Conservation (phyloP, 2,329 filamentous ascomycete species). For the Venturia carpophila region DNA sequence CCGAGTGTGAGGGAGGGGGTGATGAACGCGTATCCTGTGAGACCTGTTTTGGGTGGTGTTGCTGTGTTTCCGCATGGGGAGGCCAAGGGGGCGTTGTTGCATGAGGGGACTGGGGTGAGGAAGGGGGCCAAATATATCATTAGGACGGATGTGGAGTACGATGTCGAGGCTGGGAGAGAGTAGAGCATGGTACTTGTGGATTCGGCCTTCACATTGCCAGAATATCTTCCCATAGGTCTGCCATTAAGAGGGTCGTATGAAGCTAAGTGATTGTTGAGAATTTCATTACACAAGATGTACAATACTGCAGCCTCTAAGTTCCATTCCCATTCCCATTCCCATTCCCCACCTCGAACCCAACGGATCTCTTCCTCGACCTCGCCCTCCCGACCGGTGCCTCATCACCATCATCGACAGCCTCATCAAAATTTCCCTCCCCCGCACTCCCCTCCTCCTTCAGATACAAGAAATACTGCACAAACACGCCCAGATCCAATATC, state of each 20-base stretch:
- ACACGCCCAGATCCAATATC: slow-evolving; percentile 75
- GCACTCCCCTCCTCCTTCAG: background rate
- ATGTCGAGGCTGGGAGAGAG: slow-evolving; percentile 37
- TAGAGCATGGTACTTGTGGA: background rate
- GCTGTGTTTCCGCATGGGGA: slow-evolving; percentile 66
- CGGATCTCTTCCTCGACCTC: background rate
- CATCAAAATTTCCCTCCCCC: background rate
- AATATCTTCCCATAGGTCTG: background rate
- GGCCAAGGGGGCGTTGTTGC: slow-evolving; percentile 54
- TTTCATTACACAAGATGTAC: too few relatives aligned
- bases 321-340: background rate
- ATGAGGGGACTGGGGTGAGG: slow-evolving; percentile 64
- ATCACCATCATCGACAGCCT: background rate
- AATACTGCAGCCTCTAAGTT: too few relatives aligned
- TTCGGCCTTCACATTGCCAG: background rate
- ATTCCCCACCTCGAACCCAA: background rate
- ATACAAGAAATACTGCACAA: slow-evolving; percentile 81
- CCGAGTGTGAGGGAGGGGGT: slow-evolving; percentile 56
- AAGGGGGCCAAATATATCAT: slow-evolving; percentile 62
- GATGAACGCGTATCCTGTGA: slow-evolving; percentile 61
- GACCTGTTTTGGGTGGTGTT: slow-evolving; percentile 60
- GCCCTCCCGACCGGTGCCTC: background rate
- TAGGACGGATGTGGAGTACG: slow-evolving; percentile 63
- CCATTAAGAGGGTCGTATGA: too few relatives aligned
- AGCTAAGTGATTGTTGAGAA: too few relatives aligned